These are phyloP conservation scores for Gomphus bonarii DNA, from an alignment of 1,284 basidiomycete genomes.

Conservation along the genomic window DNA sequence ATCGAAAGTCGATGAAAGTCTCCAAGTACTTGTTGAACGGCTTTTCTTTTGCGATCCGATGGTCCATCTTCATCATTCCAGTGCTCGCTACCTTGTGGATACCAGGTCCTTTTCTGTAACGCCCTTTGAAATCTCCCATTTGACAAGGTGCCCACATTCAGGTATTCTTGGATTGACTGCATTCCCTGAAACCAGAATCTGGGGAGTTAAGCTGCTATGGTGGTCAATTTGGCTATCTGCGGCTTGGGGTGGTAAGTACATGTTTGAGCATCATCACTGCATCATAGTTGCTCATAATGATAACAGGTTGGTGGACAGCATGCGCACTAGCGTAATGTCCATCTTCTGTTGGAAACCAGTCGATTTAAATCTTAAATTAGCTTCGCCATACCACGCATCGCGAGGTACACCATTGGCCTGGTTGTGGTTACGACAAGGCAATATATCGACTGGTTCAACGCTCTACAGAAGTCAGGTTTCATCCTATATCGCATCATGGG, in stretches of 20 bases:
- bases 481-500: conserved; percentile 1
- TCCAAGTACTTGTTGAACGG: conserved; percentile 54
- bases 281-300: background rate
- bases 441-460: conserved; percentile 71
- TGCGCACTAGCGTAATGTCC: conserved; percentile 48
- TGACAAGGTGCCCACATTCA: too few relatives aligned
- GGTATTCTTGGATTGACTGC: conserved; percentile 61
- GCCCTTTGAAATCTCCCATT: too few relatives aligned
- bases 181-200: conserved; percentile 45
- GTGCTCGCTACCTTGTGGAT: conserved; percentile 67
- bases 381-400: conserved; percentile 44
- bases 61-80: conserved; percentile 73
- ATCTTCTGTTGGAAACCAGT: conserved; percentile 13
- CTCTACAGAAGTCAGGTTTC: conserved; percentile 42
- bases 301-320: conserved; percentile 71
- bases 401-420: conserved; percentile 57
- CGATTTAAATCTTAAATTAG: conserved; percentile 25
- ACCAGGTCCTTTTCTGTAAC: conserved; percentile 28
- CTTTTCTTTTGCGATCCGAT: conserved; percentile 64
- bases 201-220: conserved; percentile 59
- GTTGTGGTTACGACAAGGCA: conserved; percentile 58
- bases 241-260: conserved; percentile 55
- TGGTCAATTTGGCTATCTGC: conserved; percentile 85
- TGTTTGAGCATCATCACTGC: background rate
- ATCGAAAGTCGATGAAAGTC: too few relatives aligned